A percentile compares a stretch with the other conserved stretches of the same genome.
Conservation (phyloP, 768 basidiomycete genomes). For the Floccularia luteovirens region DNA sequence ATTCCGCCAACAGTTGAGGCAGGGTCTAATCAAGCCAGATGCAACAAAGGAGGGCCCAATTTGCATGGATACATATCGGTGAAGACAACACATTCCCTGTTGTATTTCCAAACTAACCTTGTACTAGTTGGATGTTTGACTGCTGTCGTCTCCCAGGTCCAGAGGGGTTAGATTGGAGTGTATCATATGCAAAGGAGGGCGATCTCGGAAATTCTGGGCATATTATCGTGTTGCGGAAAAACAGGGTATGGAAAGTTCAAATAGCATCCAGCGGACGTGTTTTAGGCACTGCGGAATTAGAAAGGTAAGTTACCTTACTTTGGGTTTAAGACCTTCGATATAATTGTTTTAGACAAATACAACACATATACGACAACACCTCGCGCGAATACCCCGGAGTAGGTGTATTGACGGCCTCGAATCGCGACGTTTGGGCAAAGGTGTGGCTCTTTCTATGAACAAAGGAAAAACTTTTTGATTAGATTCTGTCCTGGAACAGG, state of each 20-base stretch:
- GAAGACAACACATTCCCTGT: constrained; percentile 6
- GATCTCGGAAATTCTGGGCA: constrained; percentile 65
- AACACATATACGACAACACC: constrained; percentile 64
- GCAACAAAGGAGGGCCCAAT: constrained; percentile 58
- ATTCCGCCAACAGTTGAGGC: constrained; percentile 64
- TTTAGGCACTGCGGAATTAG: constrained; percentile 57
- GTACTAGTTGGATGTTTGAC: constrained; percentile 83
- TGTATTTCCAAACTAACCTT: constrained; percentile 3
- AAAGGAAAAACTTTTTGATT: constrained; percentile 3
- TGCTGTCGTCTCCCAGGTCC: constrained; percentile 75
- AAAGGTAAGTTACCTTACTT: constrained; percentile 35
- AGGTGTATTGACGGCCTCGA: constrained; percentile 70
- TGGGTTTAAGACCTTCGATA: constrained; percentile 1
- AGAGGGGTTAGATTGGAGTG: constrained; percentile 71
- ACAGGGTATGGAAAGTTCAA: constrained; percentile 78
- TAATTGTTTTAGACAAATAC: constrained; percentile 54
- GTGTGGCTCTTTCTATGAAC: constrained; percentile 23
- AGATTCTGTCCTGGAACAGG: constrained; percentile 26
- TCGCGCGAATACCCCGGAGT: constrained; percentile 59
- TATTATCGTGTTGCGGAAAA: constrained; percentile 80
- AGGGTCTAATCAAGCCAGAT: constrained; percentile 60
- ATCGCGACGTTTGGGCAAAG: constrained; percentile 88
- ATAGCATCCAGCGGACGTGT: constrained; percentile 47
- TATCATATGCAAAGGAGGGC: constrained; percentile 52
- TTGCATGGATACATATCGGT: constrained; percentile 89